Base-by-base conservation (phyloP, 1,284 basidiomycete species). In the Pseudozyma tsukubaensis region DNA sequence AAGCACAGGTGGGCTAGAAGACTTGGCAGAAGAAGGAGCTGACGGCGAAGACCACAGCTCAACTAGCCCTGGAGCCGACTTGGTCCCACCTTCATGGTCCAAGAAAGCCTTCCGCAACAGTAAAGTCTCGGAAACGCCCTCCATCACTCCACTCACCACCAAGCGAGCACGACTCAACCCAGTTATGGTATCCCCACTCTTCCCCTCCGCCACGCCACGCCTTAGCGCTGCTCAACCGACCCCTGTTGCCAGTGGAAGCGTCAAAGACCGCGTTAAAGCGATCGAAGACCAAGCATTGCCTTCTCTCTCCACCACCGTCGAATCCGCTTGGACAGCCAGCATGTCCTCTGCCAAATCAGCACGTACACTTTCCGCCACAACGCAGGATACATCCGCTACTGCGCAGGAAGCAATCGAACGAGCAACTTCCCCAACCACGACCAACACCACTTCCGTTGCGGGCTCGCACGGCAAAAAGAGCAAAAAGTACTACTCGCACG, bases 81-180 rank as follows among this genome's bases (percentile, higher is more conserved):
- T 32, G 2, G 21, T 40, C 29, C 51, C 32, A 24, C 35, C 44
- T 9, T 21, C 11, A 1, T 54, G 52, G 52, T 24, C 16, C 16
- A 49, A 18, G 35, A 42, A 44, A 14, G 16, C 4, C n/a, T 24
- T 16, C 5, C 50, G 65, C 4, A 47, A 14, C 13, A 48, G 49
- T 3, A 66, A 65, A 19, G 65, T 67, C 10, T 80, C 78, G 4
- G 78, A 77, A 37, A 71, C 74, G 13, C 74, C 77, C 2, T 77
- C 74, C 35, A 57, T 81, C 40, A 81, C 79, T 35, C 79, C 79
- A 0, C 48, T 77, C 3, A 79, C 77, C 0, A 81, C 79, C n/a
- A 80, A 77, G 43, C 70, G 79, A 11, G 78, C 79, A 3, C 45
- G 78, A 1, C 39, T 59, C 4, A 81, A 81, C 42, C 78, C 74